Percentiles rank a stretch among this genome's conserved stretches.
Conservation (phyloP, 176 grass and related monocot species). For the Triticum monococcum region DNA sequence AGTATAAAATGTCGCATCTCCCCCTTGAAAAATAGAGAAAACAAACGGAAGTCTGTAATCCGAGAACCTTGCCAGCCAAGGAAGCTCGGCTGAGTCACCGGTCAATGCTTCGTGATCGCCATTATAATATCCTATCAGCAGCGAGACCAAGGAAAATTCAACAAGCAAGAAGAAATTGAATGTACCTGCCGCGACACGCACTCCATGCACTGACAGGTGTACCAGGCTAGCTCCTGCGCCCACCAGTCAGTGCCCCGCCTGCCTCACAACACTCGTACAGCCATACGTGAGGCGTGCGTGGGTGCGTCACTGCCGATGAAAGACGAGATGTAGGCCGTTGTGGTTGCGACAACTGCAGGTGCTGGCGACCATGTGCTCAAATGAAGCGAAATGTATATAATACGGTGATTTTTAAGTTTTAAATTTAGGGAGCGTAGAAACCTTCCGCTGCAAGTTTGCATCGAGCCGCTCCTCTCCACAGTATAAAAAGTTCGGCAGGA, state of each 20-base stretch:
- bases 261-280: background rate
- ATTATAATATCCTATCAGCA: too few relatives aligned
- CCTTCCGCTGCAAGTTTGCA: background rate
- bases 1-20: too few relatives aligned
- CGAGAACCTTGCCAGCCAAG: too few relatives aligned
- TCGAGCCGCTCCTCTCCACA: too few relatives aligned
- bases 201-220: background rate
- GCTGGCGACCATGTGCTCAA: background rate
- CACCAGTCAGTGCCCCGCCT: background rate
- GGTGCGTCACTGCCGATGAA: background rate
- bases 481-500: background rate
- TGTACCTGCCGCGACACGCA: background rate
- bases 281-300: background rate
- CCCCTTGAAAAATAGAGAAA: too few relatives aligned
- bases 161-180: too few relatives aligned
- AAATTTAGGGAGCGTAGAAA: too few relatives aligned
- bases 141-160: too few relatives aligned
- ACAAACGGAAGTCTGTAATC: too few relatives aligned
- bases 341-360: background rate
- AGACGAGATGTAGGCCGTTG: background rate
- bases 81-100: too few relatives aligned
- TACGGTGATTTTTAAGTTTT: too few relatives aligned
- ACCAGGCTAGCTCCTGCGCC: background rate
- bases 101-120: too few relatives aligned
- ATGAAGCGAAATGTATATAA: background rate